Percentiles rank a stretch among this genome's conserved stretches.
Conservation (phyloP, 495 filamentous ascomycete species). For the Bryoglossum gracile region DNA sequence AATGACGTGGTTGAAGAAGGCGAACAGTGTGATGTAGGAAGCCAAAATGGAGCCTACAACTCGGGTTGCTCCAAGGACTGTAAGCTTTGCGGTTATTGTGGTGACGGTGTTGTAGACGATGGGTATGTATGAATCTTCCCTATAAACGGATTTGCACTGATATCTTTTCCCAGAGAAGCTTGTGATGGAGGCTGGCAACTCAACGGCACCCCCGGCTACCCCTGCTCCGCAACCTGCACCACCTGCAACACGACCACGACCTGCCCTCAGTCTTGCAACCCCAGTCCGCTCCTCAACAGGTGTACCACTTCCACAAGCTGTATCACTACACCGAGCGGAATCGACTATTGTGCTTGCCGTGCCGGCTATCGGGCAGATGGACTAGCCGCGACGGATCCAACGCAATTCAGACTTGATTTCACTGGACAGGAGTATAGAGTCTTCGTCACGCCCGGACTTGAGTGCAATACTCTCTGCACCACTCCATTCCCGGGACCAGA, state of each 20-base stretch:
- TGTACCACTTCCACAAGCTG: slow-evolving; percentile 10
- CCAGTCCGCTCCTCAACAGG: slow-evolving; percentile 11
- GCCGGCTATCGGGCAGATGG: slow-evolving; percentile 13
- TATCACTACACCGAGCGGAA: slow-evolving; percentile 5
- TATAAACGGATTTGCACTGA: too few relatives aligned
- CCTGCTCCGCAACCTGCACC: slow-evolving; percentile 6
- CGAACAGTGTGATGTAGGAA: neutral
- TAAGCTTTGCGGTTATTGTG: neutral
- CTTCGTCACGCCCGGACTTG: slow-evolving; percentile 11
- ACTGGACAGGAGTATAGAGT: slow-evolving; percentile 12
- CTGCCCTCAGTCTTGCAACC: slow-evolving; percentile 12
- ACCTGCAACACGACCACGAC: too few relatives aligned
- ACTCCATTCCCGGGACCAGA: slow-evolving; percentile 9
- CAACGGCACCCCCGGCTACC: slow-evolving; percentile 4
- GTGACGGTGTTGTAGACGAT: neutral
- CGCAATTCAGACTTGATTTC: slow-evolving; percentile 12
- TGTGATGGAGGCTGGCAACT: slow-evolving; percentile 1
- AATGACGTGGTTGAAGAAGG: neutral
- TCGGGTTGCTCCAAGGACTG: neutral
- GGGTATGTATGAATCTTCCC: too few relatives aligned
- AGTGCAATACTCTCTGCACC: slow-evolving; percentile 13
- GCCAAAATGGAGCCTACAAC: slow-evolving; percentile 2
- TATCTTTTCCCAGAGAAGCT: too few relatives aligned
- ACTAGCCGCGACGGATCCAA: slow-evolving; percentile 3
- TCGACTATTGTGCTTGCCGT: slow-evolving; percentile 12